phyloP scores from a whole-genome alignment of 306 rosid genomes.

The Cyclanthera cordifolia region DNA sequence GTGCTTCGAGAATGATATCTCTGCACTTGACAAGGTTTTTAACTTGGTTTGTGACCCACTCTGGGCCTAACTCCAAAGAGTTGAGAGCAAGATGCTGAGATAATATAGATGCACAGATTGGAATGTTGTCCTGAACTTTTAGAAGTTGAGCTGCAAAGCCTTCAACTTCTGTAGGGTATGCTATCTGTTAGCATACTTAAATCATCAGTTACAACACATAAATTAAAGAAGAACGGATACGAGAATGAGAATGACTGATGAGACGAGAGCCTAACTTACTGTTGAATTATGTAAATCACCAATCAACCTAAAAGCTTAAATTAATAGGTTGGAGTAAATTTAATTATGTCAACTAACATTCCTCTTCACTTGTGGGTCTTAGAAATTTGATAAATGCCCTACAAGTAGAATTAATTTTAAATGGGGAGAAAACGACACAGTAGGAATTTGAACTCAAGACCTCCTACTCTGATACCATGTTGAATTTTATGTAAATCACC shows the following conservation, averaged over 20 bases:
- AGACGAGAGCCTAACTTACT: slow-evolving; percentile 34
- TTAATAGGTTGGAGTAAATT: too few species aligned
- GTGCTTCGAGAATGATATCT: slow-evolving; percentile 49
- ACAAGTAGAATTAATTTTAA: too few species aligned
- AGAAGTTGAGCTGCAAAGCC: slow-evolving; percentile 65
- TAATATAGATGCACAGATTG: slow-evolving; percentile 83
- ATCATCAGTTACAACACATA: background rate
- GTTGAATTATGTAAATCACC: too few species aligned
- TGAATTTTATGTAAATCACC: too few species aligned
- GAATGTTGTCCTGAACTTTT: slow-evolving; percentile 97
- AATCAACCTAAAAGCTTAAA: too few species aligned
- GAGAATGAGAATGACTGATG: background rate
- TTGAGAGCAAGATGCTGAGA: slow-evolving; percentile 80
- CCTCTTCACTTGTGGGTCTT: too few species aligned
- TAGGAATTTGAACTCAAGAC: too few species aligned
- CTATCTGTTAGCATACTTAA: slow-evolving; percentile 48
- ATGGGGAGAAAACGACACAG: too few species aligned
- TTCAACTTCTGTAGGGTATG: slow-evolving; percentile 81
- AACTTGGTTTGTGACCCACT: slow-evolving; percentile 62
- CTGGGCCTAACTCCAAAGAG: slow-evolving; percentile 66
- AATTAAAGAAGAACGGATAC: background rate
- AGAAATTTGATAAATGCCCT: too few species aligned
- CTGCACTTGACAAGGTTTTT: slow-evolving; percentile 52
- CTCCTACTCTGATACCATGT: too few species aligned
- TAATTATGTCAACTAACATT: too few species aligned